Evolutionary conservation across 169 alveolate genomes (phyloP).

Genomic region (Plasmodium berghei): DNA sequence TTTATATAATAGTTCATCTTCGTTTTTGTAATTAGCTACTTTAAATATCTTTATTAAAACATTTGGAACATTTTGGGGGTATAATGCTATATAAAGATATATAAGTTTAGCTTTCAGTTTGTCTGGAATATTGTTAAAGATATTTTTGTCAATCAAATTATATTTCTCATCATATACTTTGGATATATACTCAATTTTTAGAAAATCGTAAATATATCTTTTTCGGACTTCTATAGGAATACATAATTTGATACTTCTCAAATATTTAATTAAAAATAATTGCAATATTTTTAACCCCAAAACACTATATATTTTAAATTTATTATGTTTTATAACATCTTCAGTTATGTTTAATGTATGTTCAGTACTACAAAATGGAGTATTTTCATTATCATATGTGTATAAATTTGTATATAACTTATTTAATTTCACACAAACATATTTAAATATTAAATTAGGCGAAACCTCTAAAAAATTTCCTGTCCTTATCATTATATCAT

Average conservation of each 20-base stretch:
- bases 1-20: constrained; percentile 78
- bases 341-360: constrained; percentile 50
- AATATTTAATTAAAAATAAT: constrained; percentile 52
- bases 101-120: constrained; percentile 79
- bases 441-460: constrained; percentile 57
- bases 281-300: constrained; percentile 43
- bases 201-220: constrained; percentile 77
- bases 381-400: constrained; percentile 53
- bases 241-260: constrained; percentile 57
- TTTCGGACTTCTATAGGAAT: constrained; percentile 83
- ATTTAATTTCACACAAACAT: constrained; percentile 65
- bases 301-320: constrained; percentile 71
- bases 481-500: constrained; percentile 49
- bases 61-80: constrained; percentile 81
- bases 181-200: constrained; percentile 74
- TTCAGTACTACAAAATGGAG: constrained; percentile 53
- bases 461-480: constrained; percentile 72
- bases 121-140: constrained; percentile 57
- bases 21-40: constrained; percentile 82
- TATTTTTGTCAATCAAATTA: constrained; percentile 43
- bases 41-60: constrained; percentile 78
- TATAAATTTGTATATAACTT: constrained; percentile 55
- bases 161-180: constrained; percentile 75
- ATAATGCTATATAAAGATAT: constrained; percentile 79
- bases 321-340: constrained; percentile 43